These are phyloP conservation scores for Papiliotrema terrestris DNA, from an alignment of 1,284 basidiomycete species.

Conservation along the genomic window DNA sequence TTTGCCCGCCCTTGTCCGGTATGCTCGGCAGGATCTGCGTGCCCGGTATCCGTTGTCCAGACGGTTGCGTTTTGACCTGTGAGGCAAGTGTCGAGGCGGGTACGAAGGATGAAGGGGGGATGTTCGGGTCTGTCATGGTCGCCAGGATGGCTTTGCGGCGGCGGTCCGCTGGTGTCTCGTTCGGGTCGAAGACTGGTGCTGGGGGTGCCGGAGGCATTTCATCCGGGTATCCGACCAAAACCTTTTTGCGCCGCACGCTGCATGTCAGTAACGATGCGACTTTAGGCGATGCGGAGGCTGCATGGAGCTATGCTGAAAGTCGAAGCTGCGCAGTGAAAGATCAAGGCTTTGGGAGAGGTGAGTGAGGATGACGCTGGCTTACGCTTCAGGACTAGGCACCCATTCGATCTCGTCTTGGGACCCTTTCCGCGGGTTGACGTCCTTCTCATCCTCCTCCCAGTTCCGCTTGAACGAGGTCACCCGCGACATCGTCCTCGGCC, in stretches of 20 bases:
- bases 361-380: background rate
- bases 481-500: conserved; percentile 18
- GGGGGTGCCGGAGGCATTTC: background rate
- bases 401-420: conserved; percentile 5
- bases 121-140: conserved; percentile 26
- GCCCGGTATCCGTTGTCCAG: conserved; percentile 3
- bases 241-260: conserved; percentile 1
- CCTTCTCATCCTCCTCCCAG: conserved; percentile 28
- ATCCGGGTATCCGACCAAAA: conserved; percentile 1
- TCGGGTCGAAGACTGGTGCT: conserved; percentile 5
- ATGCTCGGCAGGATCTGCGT: conserved; percentile 11
- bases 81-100: background rate
- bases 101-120: conserved; percentile 9
- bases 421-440: background rate
- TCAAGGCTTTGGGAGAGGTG: too few species aligned
- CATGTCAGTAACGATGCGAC: too few species aligned
- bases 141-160: conserved; percentile 43
- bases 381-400: conserved; percentile 22
- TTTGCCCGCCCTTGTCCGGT: conserved; percentile 9
- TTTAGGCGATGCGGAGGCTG: background rate
- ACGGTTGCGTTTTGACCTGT: background rate
- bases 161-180: conserved; percentile 30
- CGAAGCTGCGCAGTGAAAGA: too few species aligned
- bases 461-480: conserved; percentile 41
- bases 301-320: too few species aligned